These are phyloP conservation scores for Clonostachys chloroleuca DNA, from an alignment of 2,329 filamentous ascomycete genomes.

Conservation along the genomic window DNA sequence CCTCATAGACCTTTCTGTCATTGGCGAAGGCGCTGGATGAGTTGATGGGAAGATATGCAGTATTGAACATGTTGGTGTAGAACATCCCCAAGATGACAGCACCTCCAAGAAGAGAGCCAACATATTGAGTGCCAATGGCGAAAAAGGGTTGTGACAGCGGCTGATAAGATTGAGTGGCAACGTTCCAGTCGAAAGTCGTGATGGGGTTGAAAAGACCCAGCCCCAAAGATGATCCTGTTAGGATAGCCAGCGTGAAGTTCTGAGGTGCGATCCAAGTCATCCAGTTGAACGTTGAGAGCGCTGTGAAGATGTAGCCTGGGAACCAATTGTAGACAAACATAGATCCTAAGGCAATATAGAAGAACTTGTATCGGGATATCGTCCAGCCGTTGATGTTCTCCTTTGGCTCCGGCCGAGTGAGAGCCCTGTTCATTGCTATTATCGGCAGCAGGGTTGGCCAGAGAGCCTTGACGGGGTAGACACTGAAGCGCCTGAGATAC, in stretches of 20 bases:
- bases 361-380: slow-evolving; percentile 43
- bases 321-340: slow-evolving; percentile 54
- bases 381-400: slow-evolving; percentile 61
- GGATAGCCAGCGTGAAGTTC: slow-evolving; percentile 25
- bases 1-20: slow-evolving; percentile 28
- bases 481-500: slow-evolving; percentile 40
- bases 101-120: slow-evolving; percentile 18
- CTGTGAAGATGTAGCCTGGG: slow-evolving; percentile 44
- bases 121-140: slow-evolving; percentile 24
- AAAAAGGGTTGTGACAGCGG: slow-evolving; percentile 31
- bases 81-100: slow-evolving; percentile 21
- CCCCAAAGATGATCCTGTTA: slow-evolving; percentile 30
- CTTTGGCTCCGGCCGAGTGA: slow-evolving; percentile 77
- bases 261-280: slow-evolving; percentile 47
- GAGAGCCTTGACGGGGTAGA: slow-evolving; percentile 45
- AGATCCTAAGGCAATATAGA: slow-evolving; percentile 31
- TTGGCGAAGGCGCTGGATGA: slow-evolving; percentile 32
- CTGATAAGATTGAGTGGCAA: slow-evolving; percentile 19
- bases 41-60: slow-evolving; percentile 32
- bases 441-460: slow-evolving; percentile 49
- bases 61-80: slow-evolving; percentile 25
- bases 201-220: slow-evolving; percentile 35
- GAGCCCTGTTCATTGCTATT: slow-evolving; percentile 41
- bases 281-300: slow-evolving; percentile 44
- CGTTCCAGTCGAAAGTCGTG: slow-evolving; percentile 38